Evolutionary conservation across 345 rosid genomes (phyloP).

Genomic region (Microthlaspi erraticum): DNA sequence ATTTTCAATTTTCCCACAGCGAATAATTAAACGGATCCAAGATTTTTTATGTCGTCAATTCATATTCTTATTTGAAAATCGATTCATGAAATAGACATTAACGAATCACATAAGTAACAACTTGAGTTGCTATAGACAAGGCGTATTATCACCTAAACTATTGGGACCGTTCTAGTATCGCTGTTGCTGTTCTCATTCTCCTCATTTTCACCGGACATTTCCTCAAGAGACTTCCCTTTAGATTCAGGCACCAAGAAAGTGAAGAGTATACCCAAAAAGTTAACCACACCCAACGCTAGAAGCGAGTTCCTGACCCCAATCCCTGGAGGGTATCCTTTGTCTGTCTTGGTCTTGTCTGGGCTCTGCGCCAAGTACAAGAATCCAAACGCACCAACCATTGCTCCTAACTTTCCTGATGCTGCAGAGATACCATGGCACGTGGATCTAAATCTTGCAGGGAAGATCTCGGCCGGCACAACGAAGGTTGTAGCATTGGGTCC

Average conservation of each 20-base stretch:
- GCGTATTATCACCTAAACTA: conserved; percentile 17
- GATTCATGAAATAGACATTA: background rate
- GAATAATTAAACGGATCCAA: no score
- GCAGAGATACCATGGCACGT: conserved; percentile 87
- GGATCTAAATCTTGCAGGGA: conserved; percentile 83
- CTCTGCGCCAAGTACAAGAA: conserved; percentile 63
- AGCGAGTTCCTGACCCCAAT: conserved; percentile 81
- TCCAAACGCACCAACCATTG: conserved; percentile 82
- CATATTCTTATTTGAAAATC: background rate
- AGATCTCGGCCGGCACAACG: conserved; percentile 88
- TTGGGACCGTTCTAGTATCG: conserved; percentile 39
- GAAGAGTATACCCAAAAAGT: conserved; percentile 49
- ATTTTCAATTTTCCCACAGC: no score
- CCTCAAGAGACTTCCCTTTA: conserved; percentile 46
- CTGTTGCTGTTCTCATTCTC: conserved; percentile 38
- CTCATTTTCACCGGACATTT: conserved; percentile 46
- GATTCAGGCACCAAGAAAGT: conserved; percentile 50
- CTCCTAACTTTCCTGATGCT: conserved; percentile 79
- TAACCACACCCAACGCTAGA: conserved; percentile 61
- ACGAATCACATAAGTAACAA: background rate
- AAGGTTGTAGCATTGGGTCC: conserved; percentile 92
- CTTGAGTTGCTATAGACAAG: conserved; percentile 4
- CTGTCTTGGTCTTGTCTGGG: conserved; percentile 66
- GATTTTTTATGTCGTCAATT: no score
- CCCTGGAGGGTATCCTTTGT: conserved; percentile 87